Conservation (phyloP, 768 basidiomycete species). For the Tricholoma furcatifolium region DNA sequence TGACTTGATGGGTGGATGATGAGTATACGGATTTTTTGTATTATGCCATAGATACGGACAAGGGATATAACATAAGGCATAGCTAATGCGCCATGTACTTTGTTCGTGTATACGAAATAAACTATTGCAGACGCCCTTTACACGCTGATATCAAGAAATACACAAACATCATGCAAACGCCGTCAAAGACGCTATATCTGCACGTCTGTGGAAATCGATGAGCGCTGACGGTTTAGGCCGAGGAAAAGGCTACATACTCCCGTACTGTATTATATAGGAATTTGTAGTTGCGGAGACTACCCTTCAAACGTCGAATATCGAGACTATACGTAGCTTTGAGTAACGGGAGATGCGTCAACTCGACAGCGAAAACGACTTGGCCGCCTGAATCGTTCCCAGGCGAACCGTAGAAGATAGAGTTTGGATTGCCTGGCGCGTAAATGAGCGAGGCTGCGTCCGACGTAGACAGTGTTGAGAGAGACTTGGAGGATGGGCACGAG, state of each 20-base stretch:
- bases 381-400: conserved; percentile 72
- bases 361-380: conserved; percentile 92
- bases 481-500: too few species aligned
- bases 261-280: conserved; percentile 63
- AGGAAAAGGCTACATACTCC: not conserved
- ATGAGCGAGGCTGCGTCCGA: conserved; percentile 35
- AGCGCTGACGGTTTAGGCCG: not conserved
- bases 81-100: not conserved
- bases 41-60: not conserved
- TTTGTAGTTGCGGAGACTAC: conserved; percentile 82
- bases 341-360: conserved; percentile 82
- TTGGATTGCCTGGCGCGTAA: not conserved
- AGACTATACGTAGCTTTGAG: conserved; percentile 83
- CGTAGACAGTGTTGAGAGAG: not conserved
- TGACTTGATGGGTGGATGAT: too few species aligned
- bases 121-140: not conserved
- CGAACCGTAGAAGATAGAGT: conserved; percentile 46
- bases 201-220: not conserved
- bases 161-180: too few species aligned
- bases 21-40: too few species aligned
- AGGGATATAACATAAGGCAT: not conserved
- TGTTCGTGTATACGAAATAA: not conserved
- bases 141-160: not conserved
- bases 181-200: not conserved
- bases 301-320: conserved; percentile 86